Percentiles rank a stretch among this genome's conserved stretches.
Conservation (phyloP, 257 asterid species). For the Nicotiana obtusifolia region DNA sequence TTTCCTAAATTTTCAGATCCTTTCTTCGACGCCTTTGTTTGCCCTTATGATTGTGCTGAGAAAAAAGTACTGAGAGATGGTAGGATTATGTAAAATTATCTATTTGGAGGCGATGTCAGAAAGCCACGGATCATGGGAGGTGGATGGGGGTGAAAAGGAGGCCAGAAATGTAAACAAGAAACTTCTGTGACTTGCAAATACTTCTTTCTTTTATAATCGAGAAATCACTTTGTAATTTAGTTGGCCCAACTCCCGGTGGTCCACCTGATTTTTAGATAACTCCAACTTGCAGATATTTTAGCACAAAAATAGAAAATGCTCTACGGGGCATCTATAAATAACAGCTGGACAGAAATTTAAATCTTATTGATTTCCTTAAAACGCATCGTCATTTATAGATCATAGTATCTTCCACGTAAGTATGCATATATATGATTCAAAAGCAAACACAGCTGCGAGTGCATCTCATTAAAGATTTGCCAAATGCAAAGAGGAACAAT, state of each 20-base stretch:
- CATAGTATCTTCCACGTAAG: not conserved
- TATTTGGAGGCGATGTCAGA: not conserved
- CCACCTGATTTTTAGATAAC: not conserved
- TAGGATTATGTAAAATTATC: not conserved
- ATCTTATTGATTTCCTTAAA: not conserved
- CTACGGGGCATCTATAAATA: not conserved
- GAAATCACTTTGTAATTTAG: not conserved
- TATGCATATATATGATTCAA: not conserved
- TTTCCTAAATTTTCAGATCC: not conserved
- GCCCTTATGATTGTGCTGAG: not conserved
- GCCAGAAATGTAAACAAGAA: not conserved
- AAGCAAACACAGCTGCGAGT: not conserved
- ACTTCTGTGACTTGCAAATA: not conserved
- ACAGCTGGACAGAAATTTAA: not conserved
- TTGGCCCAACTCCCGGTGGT: not conserved
- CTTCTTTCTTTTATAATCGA: not conserved
- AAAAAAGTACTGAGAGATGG: not conserved
- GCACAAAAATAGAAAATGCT: not conserved
- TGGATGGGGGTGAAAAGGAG: not conserved
- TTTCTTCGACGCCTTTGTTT: not conserved
- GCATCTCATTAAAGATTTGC: not conserved
- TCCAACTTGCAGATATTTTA: not conserved
- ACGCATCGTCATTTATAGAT: not conserved
- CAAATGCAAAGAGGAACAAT: constrained; percentile 6
- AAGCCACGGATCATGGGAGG: not conserved